A percentile compares a stretch with the other conserved stretches of the same genome.
Evolutionary conservation across 2,329 filamentous ascomycete genomes (phyloP).

Genomic region (Colletotrichum aenigma): DNA sequence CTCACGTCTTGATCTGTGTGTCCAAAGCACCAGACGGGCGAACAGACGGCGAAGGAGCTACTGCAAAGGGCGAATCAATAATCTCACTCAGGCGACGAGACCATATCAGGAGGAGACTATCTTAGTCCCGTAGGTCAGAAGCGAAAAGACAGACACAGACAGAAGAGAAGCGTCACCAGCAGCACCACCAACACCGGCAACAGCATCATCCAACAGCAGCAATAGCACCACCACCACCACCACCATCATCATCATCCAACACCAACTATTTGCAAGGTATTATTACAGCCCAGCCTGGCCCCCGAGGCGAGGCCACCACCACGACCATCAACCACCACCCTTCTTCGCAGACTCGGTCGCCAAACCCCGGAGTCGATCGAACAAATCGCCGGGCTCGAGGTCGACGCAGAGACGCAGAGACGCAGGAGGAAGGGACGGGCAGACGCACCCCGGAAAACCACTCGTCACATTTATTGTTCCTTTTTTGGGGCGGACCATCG

Average conservation of each 20-base stretch:
- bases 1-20: not conserved
- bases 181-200: not conserved
- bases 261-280: not conserved
- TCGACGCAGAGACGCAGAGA: not conserved
- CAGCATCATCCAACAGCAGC: not conserved
- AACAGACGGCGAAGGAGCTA: not conserved
- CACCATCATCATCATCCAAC: not conserved
- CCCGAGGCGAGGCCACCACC: not conserved
- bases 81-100: not conserved
- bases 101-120: not conserved
- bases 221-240: not conserved
- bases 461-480: not conserved
- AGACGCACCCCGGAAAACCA: conserved; percentile 19
- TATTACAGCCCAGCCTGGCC: not conserved
- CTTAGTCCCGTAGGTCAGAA: not conserved
- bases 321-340: not conserved
- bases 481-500: conserved; percentile 4
- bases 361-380: conserved; percentile 4
- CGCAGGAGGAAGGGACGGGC: not conserved
- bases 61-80: not conserved
- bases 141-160: not conserved
- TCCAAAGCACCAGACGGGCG: not conserved
- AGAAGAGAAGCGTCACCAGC: not conserved
- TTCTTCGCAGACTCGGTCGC: not conserved
- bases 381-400: not conserved